Evolutionary conservation across 305 asterid species (phyloP), one percentile per base, ranked within the genome.

Genomic region (Rubia balearica): DNA sequence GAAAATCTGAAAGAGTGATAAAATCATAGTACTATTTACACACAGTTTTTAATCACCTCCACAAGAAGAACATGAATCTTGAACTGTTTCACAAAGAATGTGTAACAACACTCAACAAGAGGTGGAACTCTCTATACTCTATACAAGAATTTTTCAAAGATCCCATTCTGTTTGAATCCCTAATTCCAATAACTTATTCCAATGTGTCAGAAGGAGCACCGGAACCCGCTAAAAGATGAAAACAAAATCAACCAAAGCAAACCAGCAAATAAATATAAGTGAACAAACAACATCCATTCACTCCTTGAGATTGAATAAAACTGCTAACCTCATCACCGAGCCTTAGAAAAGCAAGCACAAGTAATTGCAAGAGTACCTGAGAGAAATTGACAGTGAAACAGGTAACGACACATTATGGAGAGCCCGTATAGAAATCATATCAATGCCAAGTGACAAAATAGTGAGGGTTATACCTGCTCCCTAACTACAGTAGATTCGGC

Each of bases 281-380:
- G 33, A 33, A 3, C 2, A 30, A 1, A 53, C 62, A 19, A n/a
- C 24, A 74, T n/a, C 13, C 30, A 16, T 61, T 53, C 65, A 46
- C 3, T 12, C 60, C 19, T 21, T 12, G 22, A 60, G 61, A 8
- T 71, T 66, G 67, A 67, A 41, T 57, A 67, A 74, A 61, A 71
- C 21, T 67, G 67, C 75, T 70, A 73, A 88, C 98, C 94, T 92
- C 98, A 77, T 92, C 97, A 59, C 95, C 96, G 42, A 96, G 97
- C 83, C 98, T 85, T 63, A 92, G 83, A 80, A 88, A 82, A 79
- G 97, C 98, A 73, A 16, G 98, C 96, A 67, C 98, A 92, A 76
- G 97, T 87, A 84, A 92, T 92, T 56, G 98, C 98, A 82, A 90
- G 98, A 71, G 98, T 92, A 62, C 98, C 97, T 33, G 98, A 90